Base-by-base conservation (phyloP, 2,329 filamentous ascomycete species). In the Colletotrichum nymphaeae region DNA sequence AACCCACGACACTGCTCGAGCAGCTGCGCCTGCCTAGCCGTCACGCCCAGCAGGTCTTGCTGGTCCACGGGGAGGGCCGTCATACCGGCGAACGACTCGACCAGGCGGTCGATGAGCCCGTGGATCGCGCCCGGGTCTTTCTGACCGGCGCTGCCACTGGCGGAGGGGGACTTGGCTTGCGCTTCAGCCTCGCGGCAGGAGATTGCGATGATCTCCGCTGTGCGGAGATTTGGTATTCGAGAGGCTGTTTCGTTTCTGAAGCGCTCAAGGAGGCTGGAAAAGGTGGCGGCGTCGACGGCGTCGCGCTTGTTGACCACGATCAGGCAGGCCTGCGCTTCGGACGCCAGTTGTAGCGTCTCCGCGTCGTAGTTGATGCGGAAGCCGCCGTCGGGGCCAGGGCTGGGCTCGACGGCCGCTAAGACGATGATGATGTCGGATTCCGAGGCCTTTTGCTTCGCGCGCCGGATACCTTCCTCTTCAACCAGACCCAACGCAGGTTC, bases 391-490 rank as follows among this genome's bases (percentile, higher is more conserved):
- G 72, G 69, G 16, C 78, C 78, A 2, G 72, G 69, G 16, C 78
- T 78, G 4, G 80, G 77, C 78, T 97, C 94, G 53, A 98, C 83
- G 5, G 94, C 94, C 8, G 94, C 89, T 67, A 99, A 88, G 9
- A 94, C 93, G 62, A 98, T 88, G 57, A 98, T 90, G 6, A 98
- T 87, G 83, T 99, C 95, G 12, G 96, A 96, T 64, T 95, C 92
- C 35, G 91, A 83, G 0, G 96, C 97, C 78, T 94, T 93, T 72
- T 92, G 90, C 80, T 93, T 94, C 8, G 97, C 97, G 63, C 97
- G 89, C 63, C 93, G 91, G 79, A 99, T 98, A 1, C 97, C 97
- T 82, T 99, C 97, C 80, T 92, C 86, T 80, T 99, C 97, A 30
- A 99, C 88, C 11, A 88, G 86, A 0, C 95, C 94, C 73, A 98